Evolutionary conservation across 345 rosid species (phyloP).

Genomic region (Turnera subulata): DNA sequence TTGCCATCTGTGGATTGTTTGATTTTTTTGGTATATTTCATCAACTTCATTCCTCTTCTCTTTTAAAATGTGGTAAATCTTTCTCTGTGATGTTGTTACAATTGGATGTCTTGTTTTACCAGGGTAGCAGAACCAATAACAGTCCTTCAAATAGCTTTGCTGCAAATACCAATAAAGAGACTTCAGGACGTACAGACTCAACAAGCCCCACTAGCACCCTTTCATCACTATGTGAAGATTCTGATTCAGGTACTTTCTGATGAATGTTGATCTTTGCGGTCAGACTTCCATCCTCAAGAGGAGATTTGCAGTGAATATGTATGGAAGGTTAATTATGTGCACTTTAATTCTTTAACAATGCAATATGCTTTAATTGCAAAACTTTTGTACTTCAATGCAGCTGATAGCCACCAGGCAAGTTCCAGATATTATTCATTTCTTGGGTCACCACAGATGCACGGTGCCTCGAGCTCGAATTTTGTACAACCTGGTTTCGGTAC

Average conservation of each 20-base stretch:
- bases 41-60: not conserved
- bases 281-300: not conserved
- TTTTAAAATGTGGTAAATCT: not conserved
- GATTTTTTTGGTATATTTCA: not conserved
- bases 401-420: constrained; percentile 56
- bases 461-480: constrained; percentile 24
- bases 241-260: constrained; percentile 64
- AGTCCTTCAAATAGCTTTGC: constrained; percentile 38
- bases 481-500: constrained; percentile 33
- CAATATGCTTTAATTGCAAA: constrained; percentile 12
- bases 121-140: constrained; percentile 60
- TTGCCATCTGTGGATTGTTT: not conserved
- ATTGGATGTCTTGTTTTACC: constrained; percentile 4
- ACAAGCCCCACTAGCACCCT: constrained; percentile 58
- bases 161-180: constrained; percentile 33
- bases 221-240: constrained; percentile 75
- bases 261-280: constrained; percentile 6
- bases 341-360: constrained; percentile 16
- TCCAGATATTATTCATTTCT: constrained; percentile 46
- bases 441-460: constrained; percentile 41
- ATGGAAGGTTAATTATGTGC: not conserved
- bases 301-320: not conserved
- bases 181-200: constrained; percentile 58
- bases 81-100: not conserved
- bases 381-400: constrained; percentile 38